A percentile compares a stretch with the other conserved stretches of the same genome.
Evolutionary conservation across 768 basidiomycete species (phyloP).

Genomic region (Pulveroboletus frians): DNA sequence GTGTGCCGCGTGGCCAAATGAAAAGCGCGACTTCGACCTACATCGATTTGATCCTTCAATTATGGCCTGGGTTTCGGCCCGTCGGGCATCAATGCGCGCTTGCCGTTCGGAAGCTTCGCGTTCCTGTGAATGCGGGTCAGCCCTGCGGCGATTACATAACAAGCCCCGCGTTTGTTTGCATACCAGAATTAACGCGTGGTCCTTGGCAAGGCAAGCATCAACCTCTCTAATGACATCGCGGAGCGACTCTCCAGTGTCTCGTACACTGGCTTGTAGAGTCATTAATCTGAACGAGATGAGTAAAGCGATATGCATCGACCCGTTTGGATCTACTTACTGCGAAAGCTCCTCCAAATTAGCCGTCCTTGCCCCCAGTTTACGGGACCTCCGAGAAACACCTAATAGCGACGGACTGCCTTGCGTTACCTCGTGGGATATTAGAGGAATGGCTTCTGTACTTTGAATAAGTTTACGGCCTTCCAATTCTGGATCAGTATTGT

Average conservation of each 20-base stretch:
- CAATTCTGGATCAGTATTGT: conserved; percentile 69
- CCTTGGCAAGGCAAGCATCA: conserved; percentile 42
- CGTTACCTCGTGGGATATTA: conserved; percentile 18
- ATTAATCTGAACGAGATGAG: conserved; percentile 39
- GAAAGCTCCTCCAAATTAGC: conserved; percentile 65
- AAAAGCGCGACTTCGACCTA: conserved; percentile 32
- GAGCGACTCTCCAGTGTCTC: conserved; percentile 47
- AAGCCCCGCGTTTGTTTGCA: conserved; percentile 5
- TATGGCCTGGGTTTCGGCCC: conserved; percentile 38
- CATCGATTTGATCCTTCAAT: conserved; percentile 42
- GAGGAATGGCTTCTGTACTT: conserved; percentile 13
- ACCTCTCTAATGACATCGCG: conserved; percentile 44
- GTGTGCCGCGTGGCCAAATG: conserved; percentile 13
- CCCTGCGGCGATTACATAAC: conserved; percentile 25
- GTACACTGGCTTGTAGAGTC: conserved; percentile 47
- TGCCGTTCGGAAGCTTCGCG: conserved; percentile 67
- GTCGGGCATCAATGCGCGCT: conserved; percentile 47
- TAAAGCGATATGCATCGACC: background rate
- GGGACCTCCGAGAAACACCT: conserved; percentile 18
- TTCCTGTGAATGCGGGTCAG: conserved; percentile 39
- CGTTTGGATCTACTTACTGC: conserved; percentile 45
- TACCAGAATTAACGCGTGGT: conserved; percentile 40
- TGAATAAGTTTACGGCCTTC: conserved; percentile 42
- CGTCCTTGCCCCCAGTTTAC: conserved; percentile 37
- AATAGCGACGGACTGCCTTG: conserved; percentile 11